Percentiles rank a stretch among this genome's conserved stretches.
phyloP scores from a whole-genome alignment of 768 basidiomycete genomes.

The Boletus rubroflammeus region DNA sequence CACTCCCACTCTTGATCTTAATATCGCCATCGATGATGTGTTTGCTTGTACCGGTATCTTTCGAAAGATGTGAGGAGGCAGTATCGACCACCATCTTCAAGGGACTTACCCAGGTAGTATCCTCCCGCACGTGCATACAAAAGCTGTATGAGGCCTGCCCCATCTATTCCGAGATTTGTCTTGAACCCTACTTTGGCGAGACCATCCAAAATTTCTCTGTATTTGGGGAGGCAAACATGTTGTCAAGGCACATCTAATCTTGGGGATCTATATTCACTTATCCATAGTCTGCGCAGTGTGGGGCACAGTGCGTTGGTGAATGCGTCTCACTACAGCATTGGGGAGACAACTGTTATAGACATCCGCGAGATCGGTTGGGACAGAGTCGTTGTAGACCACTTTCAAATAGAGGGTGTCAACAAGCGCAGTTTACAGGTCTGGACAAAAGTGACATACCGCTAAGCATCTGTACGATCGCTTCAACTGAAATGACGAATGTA shows the following conservation, averaged over 20 bases:
- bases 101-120: constrained; percentile 37
- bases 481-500: constrained; percentile 18
- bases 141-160: constrained; percentile 31
- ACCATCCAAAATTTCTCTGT: constrained; percentile 36
- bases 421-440: neutral
- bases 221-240: neutral
- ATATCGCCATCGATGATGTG: constrained; percentile 46
- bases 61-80: neutral
- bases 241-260: neutral
- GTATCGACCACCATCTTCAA: too few species aligned
- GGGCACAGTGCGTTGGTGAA: constrained; percentile 21
- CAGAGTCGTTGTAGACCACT: constrained; percentile 17
- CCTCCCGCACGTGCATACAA: constrained; percentile 33
- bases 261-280: constrained; percentile 16
- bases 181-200: constrained; percentile 38
- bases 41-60: constrained; percentile 40
- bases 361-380: constrained; percentile 25
- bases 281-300: constrained; percentile 21
- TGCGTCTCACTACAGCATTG: constrained; percentile 7
- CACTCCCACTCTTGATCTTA: constrained; percentile 46
- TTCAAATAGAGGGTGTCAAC: neutral
- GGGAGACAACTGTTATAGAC: constrained; percentile 17
- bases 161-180: constrained; percentile 34
- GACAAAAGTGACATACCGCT: constrained; percentile 4
- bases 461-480: constrained; percentile 6